These are phyloP conservation scores for Coemansia sp. DNA, from an alignment of 192 early-diverging fungal species.

Conservation along the genomic window DNA sequence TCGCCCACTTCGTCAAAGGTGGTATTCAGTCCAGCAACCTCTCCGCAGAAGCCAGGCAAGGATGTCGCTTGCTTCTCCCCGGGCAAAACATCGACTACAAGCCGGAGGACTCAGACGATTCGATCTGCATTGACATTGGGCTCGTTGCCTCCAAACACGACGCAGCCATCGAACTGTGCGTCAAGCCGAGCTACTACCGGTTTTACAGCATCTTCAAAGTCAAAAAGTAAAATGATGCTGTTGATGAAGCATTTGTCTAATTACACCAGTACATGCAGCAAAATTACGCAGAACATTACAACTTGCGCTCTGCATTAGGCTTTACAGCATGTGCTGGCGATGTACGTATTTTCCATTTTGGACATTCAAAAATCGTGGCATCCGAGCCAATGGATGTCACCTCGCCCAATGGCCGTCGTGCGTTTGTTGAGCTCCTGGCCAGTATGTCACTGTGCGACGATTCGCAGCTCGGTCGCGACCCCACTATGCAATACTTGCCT, in stretches of 20 bases:
- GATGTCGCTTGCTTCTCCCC: background rate
- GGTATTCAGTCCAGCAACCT: no score
- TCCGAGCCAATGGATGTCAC: background rate
- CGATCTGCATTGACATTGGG: background rate
- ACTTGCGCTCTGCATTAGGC: slow-evolving; percentile 14
- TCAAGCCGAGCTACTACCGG: no score
- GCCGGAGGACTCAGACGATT: background rate
- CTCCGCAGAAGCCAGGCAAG: background rate
- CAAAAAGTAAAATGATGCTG: no score
- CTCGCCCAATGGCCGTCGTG: background rate
- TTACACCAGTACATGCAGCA: background rate
- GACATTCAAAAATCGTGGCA: background rate
- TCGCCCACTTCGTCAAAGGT: background rate
- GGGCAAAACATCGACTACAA: background rate
- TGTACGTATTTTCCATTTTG: background rate
- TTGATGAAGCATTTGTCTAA: no score
- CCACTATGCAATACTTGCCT: background rate
- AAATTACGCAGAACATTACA: no score
- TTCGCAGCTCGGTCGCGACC: slow-evolving; percentile 9
- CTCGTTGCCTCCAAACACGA: background rate
- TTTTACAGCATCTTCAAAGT: no score
- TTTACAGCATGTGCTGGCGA: background rate
- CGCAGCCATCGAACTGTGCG: background rate
- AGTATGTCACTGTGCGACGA: slow-evolving; percentile 11
- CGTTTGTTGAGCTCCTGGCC: slow-evolving; percentile 3